A percentile compares a stretch with the other conserved stretches of the same genome.
Evolutionary conservation across 1,284 basidiomycete genomes (phyloP).

Genomic region (Tausonia pullulans): DNA sequence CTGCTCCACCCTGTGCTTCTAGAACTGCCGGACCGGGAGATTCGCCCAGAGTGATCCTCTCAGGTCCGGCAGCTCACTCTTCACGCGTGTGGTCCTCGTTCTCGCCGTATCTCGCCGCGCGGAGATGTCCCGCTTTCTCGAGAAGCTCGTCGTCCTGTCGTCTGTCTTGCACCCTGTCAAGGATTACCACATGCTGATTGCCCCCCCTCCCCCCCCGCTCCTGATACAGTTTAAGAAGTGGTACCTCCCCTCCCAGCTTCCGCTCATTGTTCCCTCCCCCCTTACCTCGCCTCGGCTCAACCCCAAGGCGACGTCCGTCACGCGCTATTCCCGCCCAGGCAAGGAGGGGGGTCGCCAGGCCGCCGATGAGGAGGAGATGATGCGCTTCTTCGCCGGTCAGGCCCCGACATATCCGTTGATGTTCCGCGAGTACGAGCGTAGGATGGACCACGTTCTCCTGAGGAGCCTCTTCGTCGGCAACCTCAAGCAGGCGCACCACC

Average conservation of each 20-base stretch:
- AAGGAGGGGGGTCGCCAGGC: constrained; percentile 17
- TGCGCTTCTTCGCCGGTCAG: constrained; percentile 39
- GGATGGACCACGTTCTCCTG: constrained; percentile 87
- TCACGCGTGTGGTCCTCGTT: background rate
- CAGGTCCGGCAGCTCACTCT: background rate
- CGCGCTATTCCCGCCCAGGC: constrained; percentile 10
- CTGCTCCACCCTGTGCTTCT: background rate
- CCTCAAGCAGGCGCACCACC: constrained; percentile 75
- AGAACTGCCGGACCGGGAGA: background rate
- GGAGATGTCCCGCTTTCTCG: background rate
- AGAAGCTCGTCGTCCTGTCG: background rate
- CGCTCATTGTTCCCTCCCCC: constrained; percentile 3
- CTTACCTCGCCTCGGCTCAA: constrained; percentile 1
- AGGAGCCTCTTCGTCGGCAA: constrained; percentile 81
- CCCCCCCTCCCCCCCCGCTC: background rate
- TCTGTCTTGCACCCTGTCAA: background rate
- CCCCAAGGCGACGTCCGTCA: background rate
- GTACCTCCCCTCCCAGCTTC: constrained; percentile 11
- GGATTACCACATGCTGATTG: background rate
- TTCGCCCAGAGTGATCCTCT: background rate
- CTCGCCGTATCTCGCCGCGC: background rate
- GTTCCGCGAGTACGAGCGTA: constrained; percentile 82
- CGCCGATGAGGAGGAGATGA: constrained; percentile 8
- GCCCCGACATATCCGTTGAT: constrained; percentile 81
- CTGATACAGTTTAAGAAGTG: constrained; percentile 7